phyloP scores from a whole-genome alignment of 768 basidiomycete species.

The Cystobasidium ongulense region DNA sequence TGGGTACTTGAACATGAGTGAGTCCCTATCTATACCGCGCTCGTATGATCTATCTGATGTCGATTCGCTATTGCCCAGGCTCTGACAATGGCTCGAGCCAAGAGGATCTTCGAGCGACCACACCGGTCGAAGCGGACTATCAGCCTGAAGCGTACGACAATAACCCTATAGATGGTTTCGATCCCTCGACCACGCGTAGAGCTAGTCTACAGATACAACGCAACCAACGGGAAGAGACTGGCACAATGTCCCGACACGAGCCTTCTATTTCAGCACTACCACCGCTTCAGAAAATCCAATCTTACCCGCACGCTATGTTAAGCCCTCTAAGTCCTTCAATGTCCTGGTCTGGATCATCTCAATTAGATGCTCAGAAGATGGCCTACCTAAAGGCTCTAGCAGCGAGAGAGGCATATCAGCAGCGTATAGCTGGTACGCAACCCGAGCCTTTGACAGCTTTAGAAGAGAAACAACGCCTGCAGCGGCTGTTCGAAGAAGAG shows the following conservation, averaged over 20 bases:
- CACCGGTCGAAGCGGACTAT: not conserved
- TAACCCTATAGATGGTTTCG: not conserved
- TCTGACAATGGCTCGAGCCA: not conserved
- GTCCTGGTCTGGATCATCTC: not conserved
- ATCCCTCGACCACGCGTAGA: not conserved
- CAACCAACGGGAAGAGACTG: not conserved
- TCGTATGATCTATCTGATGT: not conserved
- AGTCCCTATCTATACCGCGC: not conserved
- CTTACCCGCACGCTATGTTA: not conserved
- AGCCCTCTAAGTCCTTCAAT: not conserved
- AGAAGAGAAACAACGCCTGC: constrained; percentile 22
- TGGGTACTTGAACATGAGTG: not conserved
- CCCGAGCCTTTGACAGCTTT: constrained; percentile 22
- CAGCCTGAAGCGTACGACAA: not conserved
- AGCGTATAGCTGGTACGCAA: constrained; percentile 6
- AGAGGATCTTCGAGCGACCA: not conserved
- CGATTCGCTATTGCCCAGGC: not conserved
- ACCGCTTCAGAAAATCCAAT: not conserved
- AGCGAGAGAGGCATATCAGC: constrained; percentile 29
- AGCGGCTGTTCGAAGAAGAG: constrained; percentile 11
- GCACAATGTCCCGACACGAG: not conserved
- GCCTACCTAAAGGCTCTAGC: constrained; percentile 17
- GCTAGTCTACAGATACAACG: not conserved
- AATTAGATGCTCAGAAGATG: constrained; percentile 22
- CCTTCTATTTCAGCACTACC: not conserved